Evolutionary conservation across 2,329 filamentous ascomycete species (phyloP).

Genomic region (Aspergillus proliferans): DNA sequence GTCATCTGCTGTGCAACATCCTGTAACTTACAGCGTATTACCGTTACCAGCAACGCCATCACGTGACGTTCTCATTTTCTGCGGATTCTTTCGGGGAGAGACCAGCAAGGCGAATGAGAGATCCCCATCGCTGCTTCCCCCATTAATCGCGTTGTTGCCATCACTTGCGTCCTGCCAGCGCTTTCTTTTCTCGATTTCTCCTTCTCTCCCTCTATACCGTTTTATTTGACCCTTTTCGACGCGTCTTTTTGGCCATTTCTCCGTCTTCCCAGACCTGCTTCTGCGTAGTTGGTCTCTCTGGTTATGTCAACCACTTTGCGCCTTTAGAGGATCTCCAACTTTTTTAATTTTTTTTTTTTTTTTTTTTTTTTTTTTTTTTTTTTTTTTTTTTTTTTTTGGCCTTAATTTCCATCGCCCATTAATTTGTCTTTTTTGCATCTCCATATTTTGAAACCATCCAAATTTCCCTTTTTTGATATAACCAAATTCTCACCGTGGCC

Average conservation of each 20-base stretch:
- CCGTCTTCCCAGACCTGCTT: not conserved
- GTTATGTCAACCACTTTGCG: slow-evolving; percentile 9
- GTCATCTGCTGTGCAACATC: too few relatives aligned
- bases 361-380: slow-evolving; percentile 2
- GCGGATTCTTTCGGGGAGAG: too few relatives aligned
- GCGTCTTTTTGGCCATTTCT: slow-evolving; percentile 1
- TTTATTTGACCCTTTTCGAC: not conserved
- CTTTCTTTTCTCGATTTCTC: too few relatives aligned
- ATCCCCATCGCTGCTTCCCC: too few relatives aligned
- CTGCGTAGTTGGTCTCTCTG: slow-evolving; percentile 18
- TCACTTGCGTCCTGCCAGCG: too few relatives aligned
- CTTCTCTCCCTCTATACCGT: too few relatives aligned
- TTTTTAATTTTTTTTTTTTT: slow-evolving; percentile 1
- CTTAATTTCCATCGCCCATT: slow-evolving; percentile 2
- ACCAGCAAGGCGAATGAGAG: too few relatives aligned
- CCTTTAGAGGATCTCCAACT: not conserved
- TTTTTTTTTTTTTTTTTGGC: slow-evolving; percentile 1
- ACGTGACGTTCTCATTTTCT: too few relatives aligned
- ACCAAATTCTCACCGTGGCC: slow-evolving; percentile 26
- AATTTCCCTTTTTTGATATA: not conserved
- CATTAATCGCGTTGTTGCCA: too few relatives aligned
- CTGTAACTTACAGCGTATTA: too few relatives aligned
- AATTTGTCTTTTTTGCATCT: not conserved
- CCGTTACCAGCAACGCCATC: too few relatives aligned
- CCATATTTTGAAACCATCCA: not conserved